These are phyloP conservation scores for Pleurotus djamor DNA, from an alignment of 768 basidiomycete genomes.

Conservation along the genomic window DNA sequence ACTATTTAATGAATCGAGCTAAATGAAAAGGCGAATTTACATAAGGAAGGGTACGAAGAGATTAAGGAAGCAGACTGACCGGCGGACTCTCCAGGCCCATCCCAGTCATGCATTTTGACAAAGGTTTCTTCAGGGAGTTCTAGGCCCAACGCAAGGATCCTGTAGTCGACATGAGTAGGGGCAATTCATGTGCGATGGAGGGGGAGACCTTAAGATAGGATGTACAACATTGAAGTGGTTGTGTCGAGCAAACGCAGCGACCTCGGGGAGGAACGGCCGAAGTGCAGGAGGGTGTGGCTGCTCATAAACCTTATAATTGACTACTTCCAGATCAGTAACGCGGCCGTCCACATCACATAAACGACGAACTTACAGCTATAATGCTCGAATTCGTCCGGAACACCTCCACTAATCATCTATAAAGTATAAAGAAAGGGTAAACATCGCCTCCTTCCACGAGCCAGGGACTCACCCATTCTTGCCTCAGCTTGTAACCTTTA, in stretches of 20 bases:
- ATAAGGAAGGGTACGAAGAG: neutral
- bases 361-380: constrained; percentile 32
- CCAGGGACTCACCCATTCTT: constrained; percentile 38
- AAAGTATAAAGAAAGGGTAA: neutral
- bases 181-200: neutral
- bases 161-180: constrained; percentile 12
- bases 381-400: constrained; percentile 43
- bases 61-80: constrained; percentile 19
- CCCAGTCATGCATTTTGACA: constrained; percentile 44
- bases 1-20: constrained; percentile 53
- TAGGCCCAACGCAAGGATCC: constrained; percentile 48
- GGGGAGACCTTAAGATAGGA: constrained; percentile 38
- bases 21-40: neutral
- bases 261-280: constrained; percentile 50
- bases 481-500: constrained; percentile 51
- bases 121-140: constrained; percentile 54
- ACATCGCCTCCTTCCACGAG: no score
- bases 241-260: constrained; percentile 45
- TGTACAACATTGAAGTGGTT: constrained; percentile 53
- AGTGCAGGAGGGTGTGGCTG: constrained; percentile 47
- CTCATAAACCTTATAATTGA: constrained; percentile 46
- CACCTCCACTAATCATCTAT: constrained; percentile 37
- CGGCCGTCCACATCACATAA: neutral
- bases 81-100: constrained; percentile 37
- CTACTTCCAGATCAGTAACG: constrained; percentile 21